Evolutionary conservation across 2,329 filamentous ascomycete genomes (phyloP).

Genomic region (Aureobasidium namibiae): DNA sequence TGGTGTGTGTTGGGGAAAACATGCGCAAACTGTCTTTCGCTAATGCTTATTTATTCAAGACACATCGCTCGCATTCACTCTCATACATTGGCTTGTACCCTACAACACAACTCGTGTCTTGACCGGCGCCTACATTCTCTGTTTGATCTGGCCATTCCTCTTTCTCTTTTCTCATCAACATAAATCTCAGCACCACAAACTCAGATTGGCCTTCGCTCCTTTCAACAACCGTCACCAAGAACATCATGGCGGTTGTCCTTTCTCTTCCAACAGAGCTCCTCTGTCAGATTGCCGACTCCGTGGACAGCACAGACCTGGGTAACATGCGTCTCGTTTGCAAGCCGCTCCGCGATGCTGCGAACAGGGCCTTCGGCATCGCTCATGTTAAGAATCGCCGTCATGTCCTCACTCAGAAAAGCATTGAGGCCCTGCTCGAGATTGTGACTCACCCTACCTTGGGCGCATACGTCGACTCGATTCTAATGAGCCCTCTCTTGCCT

Average conservation of each 20-base stretch:
- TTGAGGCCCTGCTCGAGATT: neutral
- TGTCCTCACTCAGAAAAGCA: neutral
- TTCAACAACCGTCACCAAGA: neutral
- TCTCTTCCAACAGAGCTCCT: neutral
- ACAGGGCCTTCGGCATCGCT: neutral
- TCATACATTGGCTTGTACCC: neutral
- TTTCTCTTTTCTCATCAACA: neutral
- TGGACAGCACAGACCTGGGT: neutral
- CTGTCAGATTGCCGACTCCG: neutral
- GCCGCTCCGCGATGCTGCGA: neutral
- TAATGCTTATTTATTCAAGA: neutral
- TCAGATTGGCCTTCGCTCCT: neutral
- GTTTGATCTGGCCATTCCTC: neutral
- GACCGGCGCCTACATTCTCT: neutral
- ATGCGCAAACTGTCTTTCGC: neutral
- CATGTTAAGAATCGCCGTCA: neutral
- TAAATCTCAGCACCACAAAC: neutral
- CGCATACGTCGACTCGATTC: neutral
- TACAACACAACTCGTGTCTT: neutral
- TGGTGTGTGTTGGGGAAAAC: neutral
- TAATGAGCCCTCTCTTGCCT: neutral
- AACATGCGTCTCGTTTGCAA: conserved; percentile 5
- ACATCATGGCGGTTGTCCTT: neutral
- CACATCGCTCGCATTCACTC: neutral
- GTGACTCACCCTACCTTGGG: neutral